A percentile compares a stretch with the other conserved stretches of the same genome.
phyloP scores from a whole-genome alignment of 2,329 filamentous ascomycete species.

The Ophiostoma sp. region DNA sequence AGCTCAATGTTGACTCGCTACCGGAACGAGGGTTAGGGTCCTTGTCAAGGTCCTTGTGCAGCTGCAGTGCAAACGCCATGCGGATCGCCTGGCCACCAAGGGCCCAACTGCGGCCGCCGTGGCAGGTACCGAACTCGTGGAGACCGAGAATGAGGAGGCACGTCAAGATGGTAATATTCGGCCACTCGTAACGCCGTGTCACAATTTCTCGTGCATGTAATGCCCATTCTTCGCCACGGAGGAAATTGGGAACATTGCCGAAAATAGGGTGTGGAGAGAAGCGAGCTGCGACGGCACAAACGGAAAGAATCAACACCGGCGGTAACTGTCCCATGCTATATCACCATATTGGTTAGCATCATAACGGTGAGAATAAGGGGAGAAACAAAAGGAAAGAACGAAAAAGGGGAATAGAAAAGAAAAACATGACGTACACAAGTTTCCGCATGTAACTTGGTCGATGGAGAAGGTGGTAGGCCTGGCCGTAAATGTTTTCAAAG shows the following conservation, averaged over 20 bases:
- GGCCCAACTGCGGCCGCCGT: slow-evolving; percentile 94
- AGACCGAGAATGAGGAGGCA: slow-evolving; percentile 85
- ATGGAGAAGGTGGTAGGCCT: slow-evolving; percentile 90
- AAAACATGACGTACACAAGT: slow-evolving; percentile 56
- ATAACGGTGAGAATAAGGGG: neutral
- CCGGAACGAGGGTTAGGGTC: slow-evolving; percentile 69
- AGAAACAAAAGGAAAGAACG: neutral
- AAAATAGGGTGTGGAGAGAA: slow-evolving; percentile 88
- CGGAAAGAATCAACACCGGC: slow-evolving; percentile 86
- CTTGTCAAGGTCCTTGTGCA: slow-evolving; percentile 87
- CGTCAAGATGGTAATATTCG: slow-evolving; percentile 93
- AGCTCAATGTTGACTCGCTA: slow-evolving; percentile 70
- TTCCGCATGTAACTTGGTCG: slow-evolving; percentile 97
- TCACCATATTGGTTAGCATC: slow-evolving; percentile 25
- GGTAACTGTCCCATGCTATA: slow-evolving; percentile 72
- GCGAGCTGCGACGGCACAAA: slow-evolving; percentile 91
- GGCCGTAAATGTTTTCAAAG: slow-evolving; percentile 93
- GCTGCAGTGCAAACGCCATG: slow-evolving; percentile 93
- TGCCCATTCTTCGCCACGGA: slow-evolving; percentile 90
- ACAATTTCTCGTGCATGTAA: slow-evolving; percentile 83
- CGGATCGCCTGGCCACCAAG: slow-evolving; percentile 91
- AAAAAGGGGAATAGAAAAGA: neutral
- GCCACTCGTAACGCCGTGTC: slow-evolving; percentile 84
- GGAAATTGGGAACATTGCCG: slow-evolving; percentile 67
- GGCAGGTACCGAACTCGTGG: slow-evolving; percentile 95